These are phyloP conservation scores for Chalaropsis ovoidea DNA, from an alignment of 2,329 filamentous ascomycete species.

Conservation along the genomic window DNA sequence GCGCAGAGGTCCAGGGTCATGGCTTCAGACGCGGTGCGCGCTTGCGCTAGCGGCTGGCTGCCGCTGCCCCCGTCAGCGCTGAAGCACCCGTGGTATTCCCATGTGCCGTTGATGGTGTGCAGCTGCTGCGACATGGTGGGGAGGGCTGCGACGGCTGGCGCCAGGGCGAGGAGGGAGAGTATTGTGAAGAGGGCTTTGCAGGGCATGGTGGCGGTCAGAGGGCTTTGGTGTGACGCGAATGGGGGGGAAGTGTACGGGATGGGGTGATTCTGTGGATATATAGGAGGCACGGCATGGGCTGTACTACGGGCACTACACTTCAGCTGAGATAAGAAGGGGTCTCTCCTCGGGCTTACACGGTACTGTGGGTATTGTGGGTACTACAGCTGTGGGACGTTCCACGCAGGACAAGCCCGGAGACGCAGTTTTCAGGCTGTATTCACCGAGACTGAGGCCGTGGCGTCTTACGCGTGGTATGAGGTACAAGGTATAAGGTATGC, in stretches of 20 bases:
- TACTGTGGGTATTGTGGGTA: neutral
- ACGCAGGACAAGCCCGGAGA: neutral
- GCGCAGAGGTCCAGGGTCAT: conserved; percentile 29
- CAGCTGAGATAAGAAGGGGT: neutral
- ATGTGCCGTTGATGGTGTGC: conserved; percentile 21
- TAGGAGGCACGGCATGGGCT: neutral
- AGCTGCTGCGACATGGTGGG: conserved; percentile 24
- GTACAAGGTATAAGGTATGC: too few relatives aligned
- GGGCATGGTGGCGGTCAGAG: neutral
- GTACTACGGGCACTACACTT: neutral
- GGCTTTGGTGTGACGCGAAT: too few relatives aligned
- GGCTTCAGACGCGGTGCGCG: conserved; percentile 25
- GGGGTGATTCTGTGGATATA: too few relatives aligned
- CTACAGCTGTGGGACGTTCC: neutral
- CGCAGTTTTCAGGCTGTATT: too few relatives aligned
- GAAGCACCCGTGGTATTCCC: neutral
- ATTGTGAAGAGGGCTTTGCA: neutral
- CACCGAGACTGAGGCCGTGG: too few relatives aligned
- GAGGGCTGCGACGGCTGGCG: neutral
- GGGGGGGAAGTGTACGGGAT: too few relatives aligned
- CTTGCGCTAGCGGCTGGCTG: conserved; percentile 24
- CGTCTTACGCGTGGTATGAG: too few relatives aligned
- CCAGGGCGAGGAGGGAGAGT: neutral
- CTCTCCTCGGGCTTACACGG: neutral
- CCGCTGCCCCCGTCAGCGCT: neutral